These are phyloP conservation scores for Globisporangium solare DNA, from an alignment of 352 stramenopile species.

Conservation along the genomic window DNA sequence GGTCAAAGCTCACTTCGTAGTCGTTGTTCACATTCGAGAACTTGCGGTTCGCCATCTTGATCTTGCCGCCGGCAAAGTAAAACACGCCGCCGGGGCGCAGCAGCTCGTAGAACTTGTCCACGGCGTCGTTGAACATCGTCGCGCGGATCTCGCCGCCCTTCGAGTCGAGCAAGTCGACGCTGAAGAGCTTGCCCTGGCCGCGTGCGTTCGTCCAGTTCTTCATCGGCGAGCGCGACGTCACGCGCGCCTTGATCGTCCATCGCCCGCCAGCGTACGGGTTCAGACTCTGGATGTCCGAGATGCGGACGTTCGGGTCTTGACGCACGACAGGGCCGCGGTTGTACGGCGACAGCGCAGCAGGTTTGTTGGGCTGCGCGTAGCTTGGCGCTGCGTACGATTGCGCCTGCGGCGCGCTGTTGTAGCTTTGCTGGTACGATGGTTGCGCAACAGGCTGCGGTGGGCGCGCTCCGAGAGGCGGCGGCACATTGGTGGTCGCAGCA, in stretches of 20 bases:
- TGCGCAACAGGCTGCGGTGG: conserved; percentile 19
- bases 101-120: conserved; percentile 96
- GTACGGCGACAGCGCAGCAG: conserved; percentile 26
- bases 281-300: conserved; percentile 86
- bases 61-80: conserved; percentile 92
- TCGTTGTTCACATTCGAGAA: conserved; percentile 96
- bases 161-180: conserved; percentile 93
- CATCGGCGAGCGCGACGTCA: conserved; percentile 91
- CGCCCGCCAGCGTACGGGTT: conserved; percentile 93
- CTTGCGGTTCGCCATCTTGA: conserved; percentile 98
- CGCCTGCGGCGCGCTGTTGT: conserved; percentile 16
- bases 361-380: conserved; percentile 22
- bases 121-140: conserved; percentile 99
- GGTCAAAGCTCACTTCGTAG: conserved; percentile 98
- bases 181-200: conserved; percentile 96
- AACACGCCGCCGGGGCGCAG: conserved; percentile 90
- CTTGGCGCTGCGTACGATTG: conserved; percentile 15
- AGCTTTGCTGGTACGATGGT: conserved; percentile 31
- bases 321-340: conserved; percentile 80
- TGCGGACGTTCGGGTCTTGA: conserved; percentile 73
- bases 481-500: conserved; percentile 16
- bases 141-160: conserved; percentile 94
- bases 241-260: conserved; percentile 96
- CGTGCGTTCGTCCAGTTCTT: conserved; percentile 96
- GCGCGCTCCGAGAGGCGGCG: conserved; percentile 23